Evolutionary conservation across 306 rosid genomes (phyloP).

Genomic region (Lithocarpus polystachyus): DNA sequence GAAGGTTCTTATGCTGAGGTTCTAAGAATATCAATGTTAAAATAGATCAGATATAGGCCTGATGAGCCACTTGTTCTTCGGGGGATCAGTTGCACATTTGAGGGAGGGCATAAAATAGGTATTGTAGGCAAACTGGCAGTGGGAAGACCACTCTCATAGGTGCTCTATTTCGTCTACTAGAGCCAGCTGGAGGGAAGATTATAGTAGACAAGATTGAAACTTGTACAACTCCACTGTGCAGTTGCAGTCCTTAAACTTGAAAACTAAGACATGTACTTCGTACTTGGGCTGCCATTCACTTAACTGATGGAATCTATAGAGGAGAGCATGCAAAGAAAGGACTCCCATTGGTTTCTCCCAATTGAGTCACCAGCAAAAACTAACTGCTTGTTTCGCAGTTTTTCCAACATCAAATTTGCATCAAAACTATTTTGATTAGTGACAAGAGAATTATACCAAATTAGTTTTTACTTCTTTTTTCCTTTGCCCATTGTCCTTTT

Average conservation of each 20-base stretch:
- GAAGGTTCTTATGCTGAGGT: too few species aligned
- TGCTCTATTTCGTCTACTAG: too few species aligned
- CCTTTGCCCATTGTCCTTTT: not conserved
- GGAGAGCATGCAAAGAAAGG: conserved; percentile 82
- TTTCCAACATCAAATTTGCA: conserved; percentile 71
- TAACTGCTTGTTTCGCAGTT: conserved; percentile 53
- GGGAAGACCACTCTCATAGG: too few species aligned
- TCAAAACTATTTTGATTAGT: conserved; percentile 49
- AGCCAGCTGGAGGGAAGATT: too few species aligned
- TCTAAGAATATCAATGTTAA: too few species aligned
- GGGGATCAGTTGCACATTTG: too few species aligned
- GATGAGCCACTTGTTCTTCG: too few species aligned
- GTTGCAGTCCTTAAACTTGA: conserved; percentile 69
- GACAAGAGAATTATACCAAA: not conserved
- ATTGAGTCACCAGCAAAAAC: conserved; percentile 90
- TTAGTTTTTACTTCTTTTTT: not conserved
- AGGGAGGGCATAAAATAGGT: too few species aligned
- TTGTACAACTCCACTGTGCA: conserved; percentile 80
- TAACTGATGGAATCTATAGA: conserved; percentile 73
- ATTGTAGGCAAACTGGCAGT: too few species aligned
- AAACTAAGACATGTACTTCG: conserved; percentile 85
- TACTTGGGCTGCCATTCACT: conserved; percentile 86
- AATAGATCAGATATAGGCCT: too few species aligned
- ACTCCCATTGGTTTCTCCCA: conserved; percentile 95
- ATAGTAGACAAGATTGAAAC: too few species aligned